Conservation (phyloP, 2,329 filamentous ascomycete genomes). For the Alternaria tenuissima region DNA sequence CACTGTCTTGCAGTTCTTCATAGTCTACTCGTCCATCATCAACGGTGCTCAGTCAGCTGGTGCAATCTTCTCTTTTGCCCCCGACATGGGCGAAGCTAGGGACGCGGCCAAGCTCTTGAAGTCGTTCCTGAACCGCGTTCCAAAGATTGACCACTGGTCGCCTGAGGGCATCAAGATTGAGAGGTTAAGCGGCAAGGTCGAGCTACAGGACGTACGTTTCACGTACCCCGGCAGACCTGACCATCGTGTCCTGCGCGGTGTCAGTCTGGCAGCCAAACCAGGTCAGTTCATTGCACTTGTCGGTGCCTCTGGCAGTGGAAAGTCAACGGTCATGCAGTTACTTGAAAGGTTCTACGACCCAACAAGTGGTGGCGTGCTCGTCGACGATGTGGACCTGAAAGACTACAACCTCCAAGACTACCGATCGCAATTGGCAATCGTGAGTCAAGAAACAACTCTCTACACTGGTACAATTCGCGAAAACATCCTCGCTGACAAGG, state of each 20-base stretch:
- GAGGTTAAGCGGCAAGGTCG: constrained; percentile 68
- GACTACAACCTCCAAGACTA: constrained; percentile 82
- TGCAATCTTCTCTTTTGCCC: constrained; percentile 90
- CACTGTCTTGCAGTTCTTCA: constrained; percentile 86
- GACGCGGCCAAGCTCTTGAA: constrained; percentile 84
- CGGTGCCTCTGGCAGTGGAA: constrained; percentile 92
- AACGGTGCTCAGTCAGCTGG: constrained; percentile 94
- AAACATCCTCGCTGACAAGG: constrained; percentile 74
- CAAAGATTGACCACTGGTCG: constrained; percentile 67
- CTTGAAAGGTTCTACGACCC: constrained; percentile 96
- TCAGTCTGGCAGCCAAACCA: constrained; percentile 76
- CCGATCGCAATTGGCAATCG: constrained; percentile 84
- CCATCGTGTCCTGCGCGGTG: constrained; percentile 87
- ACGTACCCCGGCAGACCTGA: constrained; percentile 90
- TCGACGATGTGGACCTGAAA: constrained; percentile 85
- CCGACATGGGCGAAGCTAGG: constrained; percentile 95
- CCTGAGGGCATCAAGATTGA: constrained; percentile 62
- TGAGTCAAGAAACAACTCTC: constrained; percentile 92
- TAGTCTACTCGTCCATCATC: constrained; percentile 86
- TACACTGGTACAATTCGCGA: constrained; percentile 93
- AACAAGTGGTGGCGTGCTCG: constrained; percentile 76
- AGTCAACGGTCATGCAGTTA: constrained; percentile 90
- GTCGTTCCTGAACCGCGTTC: constrained; percentile 81
- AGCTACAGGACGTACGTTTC: constrained; percentile 94
- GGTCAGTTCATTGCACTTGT: constrained; percentile 90